Evolutionary conservation across 768 basidiomycete genomes (phyloP), one percentile per base, ranked within the genome.

Genomic region (Pleurotus tuoliensis): DNA sequence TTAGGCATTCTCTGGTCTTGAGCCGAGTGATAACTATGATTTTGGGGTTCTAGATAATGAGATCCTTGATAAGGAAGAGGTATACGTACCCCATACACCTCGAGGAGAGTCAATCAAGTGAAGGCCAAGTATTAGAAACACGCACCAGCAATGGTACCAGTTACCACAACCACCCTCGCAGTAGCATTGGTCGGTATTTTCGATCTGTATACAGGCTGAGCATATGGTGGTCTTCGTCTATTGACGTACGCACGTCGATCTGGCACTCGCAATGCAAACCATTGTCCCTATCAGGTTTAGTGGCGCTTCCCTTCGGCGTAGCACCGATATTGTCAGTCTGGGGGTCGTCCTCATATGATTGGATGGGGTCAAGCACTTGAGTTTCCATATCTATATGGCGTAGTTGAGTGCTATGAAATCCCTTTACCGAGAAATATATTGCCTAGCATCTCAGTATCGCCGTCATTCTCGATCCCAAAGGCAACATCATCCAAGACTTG

Each of bases 81-180:
- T 27, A 12, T 25, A 47, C 60, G 43, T 41, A 74, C 72, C 76
- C 76, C 69, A 75, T 74, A 61, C 76, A 77, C 76, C 67, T 66
- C 41, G 25, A 9, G 30, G 30, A 34, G 30, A 34, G 30, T 34
- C 30, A 34, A 34, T 34, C 30, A 34, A 34, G 9, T 34, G 30
- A 34, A 34, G 11, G 8, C 9, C 30, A 34, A 34, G 11, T 34
- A 11, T 34, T 16, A 24, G 7, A 20, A 16, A 25, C 56, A 65
- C 81, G 54, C 55, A 90, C 90, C 90, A 93, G 43, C 84, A 62
- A 66, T 93, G 91, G 65, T 81, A 87, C 89, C 89, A 91, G 56
- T 73, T 79, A 15, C 74, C 74, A 68, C 91, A 92, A n/a, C 76
- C 82, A 7, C 83, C 84, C 58, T 92, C 88, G 63, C 90, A 93